phyloP scores from a whole-genome alignment of 2,329 filamentous ascomycete species.

The Botrytis byssoidea region DNA sequence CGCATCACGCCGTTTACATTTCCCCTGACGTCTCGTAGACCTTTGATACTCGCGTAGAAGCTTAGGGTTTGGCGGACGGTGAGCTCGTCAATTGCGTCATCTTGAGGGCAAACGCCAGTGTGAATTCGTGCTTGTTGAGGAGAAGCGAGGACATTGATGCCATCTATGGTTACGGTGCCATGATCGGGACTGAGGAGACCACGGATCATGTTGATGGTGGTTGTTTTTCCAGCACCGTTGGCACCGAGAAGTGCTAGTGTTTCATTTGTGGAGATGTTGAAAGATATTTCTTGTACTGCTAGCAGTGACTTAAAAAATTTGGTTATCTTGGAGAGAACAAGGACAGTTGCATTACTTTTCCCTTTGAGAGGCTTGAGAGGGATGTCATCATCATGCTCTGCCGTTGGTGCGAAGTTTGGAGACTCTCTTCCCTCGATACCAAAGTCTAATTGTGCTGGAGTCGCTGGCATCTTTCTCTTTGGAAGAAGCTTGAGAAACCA shows the following conservation, averaged over 20 bases:
- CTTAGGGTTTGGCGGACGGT: slow-evolving; percentile 39
- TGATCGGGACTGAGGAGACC: slow-evolving; percentile 57
- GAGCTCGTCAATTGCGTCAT: slow-evolving; percentile 40
- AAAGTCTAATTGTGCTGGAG: neutral
- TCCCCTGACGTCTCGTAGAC: slow-evolving; percentile 34
- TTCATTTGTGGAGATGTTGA: slow-evolving; percentile 58
- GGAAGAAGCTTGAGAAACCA: neutral
- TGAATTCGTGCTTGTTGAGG: slow-evolving; percentile 28
- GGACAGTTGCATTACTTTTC: neutral
- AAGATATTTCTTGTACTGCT: slow-evolving; percentile 63
- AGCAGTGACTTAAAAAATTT: neutral
- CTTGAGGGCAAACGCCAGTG: slow-evolving; percentile 41
- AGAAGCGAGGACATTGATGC: slow-evolving; percentile 48
- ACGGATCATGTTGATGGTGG: slow-evolving; percentile 63
- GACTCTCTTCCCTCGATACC: neutral
- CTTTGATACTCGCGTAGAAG: slow-evolving; percentile 39
- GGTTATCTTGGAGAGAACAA: neutral
- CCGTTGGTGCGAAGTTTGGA: neutral
- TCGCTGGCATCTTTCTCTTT: neutral
- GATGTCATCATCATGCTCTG: neutral
- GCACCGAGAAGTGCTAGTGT: slow-evolving; percentile 65
- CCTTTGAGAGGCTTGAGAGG: neutral
- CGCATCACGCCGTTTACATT: slow-evolving; percentile 38
- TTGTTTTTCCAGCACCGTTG: slow-evolving; percentile 65
- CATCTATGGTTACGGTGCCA: slow-evolving; percentile 61